Evolutionary conservation across 106 monocot species (phyloP).

Genomic region (Dioscorea zingiberensis): DNA sequence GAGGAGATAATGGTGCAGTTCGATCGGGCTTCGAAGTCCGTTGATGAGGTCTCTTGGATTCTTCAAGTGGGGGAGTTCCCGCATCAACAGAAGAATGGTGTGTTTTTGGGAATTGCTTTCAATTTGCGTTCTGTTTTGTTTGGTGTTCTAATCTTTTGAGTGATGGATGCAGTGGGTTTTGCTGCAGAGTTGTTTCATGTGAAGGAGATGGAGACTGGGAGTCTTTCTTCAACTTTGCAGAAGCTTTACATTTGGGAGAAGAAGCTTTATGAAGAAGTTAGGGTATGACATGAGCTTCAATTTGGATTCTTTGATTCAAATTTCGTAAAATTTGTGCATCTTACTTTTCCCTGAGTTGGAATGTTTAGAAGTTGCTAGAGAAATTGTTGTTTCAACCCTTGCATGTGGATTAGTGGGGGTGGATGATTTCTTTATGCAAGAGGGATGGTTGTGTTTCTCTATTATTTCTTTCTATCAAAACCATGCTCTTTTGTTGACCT

Average conservation of each 20-base stretch:
- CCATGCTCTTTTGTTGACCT: no score
- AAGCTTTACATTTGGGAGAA: constrained; percentile 74
- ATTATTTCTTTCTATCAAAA: background rate
- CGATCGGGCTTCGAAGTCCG: constrained; percentile 15
- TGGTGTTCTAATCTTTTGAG: background rate
- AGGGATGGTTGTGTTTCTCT: background rate
- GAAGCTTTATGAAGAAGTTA: constrained; percentile 66
- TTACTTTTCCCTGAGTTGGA: background rate
- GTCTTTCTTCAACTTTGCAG: constrained; percentile 45
- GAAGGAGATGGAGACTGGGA: constrained; percentile 12
- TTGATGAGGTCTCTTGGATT: constrained; percentile 15
- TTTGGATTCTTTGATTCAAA: background rate
- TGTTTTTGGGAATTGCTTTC: background rate
- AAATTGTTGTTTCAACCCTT: background rate
- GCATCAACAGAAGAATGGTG: constrained; percentile 7
- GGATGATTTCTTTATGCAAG: background rate
- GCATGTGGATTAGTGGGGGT: background rate
- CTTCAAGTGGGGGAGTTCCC: constrained; percentile 32
- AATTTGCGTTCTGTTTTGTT: background rate
- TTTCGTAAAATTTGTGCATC: background rate
- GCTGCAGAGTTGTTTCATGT: constrained; percentile 22
- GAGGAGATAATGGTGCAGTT: constrained; percentile 22
- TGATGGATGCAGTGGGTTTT: background rate
- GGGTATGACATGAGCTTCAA: no score
- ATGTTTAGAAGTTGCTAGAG: background rate